Evolutionary conservation across 1,139 yeast genomes (phyloP).

Genomic region (Tardiomyces blankii): DNA sequence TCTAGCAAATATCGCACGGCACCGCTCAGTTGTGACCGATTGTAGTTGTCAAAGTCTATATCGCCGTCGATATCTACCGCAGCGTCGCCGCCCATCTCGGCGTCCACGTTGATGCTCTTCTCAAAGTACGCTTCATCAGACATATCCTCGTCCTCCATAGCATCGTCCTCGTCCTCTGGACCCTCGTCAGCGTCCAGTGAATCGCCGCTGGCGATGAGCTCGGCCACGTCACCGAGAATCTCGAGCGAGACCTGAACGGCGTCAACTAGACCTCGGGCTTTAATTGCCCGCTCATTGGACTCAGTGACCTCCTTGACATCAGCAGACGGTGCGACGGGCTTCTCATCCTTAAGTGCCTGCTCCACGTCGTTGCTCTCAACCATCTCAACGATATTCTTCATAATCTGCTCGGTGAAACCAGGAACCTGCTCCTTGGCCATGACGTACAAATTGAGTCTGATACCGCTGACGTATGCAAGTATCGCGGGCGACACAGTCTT

Average conservation of each 20-base stretch:
- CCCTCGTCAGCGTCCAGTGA: conserved; percentile 6
- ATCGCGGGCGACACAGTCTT: neutral
- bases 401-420: neutral
- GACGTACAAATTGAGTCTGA: conserved; percentile 10
- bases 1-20: conserved; percentile 7
- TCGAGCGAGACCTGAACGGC: conserved; percentile 65
- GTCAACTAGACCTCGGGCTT: conserved; percentile 43
- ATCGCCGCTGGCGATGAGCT: conserved; percentile 31
- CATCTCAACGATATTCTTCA: conserved; percentile 15
- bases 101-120: conserved; percentile 1
- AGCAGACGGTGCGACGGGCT: conserved; percentile 29
- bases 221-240: conserved; percentile 63
- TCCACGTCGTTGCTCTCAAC: conserved; percentile 27
- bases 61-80: conserved; percentile 7
- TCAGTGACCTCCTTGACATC: conserved; percentile 30
- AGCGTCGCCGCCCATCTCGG: conserved; percentile 7
- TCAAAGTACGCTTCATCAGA: conserved; percentile 1
- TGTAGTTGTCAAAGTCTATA: conserved; percentile 5
- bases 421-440: conserved; percentile 18
- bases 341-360: conserved; percentile 28
- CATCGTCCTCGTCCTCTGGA: conserved; percentile 9
- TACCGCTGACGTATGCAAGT: conserved; percentile 7
- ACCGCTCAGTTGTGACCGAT: neutral
- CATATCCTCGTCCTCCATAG: conserved; percentile 3
- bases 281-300: conserved; percentile 30